Evolutionary conservation across 2,329 filamentous ascomycete species (phyloP), one percentile per base, ranked within the genome.

Genomic region (Podosphaera xanthii): DNA sequence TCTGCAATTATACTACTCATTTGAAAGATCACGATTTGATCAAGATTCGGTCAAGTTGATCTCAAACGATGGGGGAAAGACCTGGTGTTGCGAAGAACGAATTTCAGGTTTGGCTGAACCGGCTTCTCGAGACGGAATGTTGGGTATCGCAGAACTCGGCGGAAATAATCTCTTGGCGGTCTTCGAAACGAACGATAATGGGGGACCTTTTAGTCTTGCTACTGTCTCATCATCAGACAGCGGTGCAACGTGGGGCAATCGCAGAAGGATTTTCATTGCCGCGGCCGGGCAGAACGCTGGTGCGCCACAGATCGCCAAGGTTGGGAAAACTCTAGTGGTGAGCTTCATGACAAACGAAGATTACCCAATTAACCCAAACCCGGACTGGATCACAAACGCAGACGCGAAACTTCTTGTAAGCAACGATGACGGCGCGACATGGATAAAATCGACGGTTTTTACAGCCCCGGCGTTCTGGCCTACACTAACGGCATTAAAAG

Each of bases 311-410:
- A 58, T 62, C 6, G 35, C 53, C 4, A 35, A 50, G 38, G 57
- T 60, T 10, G 61, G 61, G 5, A 44, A 58, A 31, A 60, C 9
- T 4, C 31, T 62, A 35, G 57, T 62, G 3, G 52, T 62, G n/a
- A 59, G 52, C 38, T 62, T 62, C 34, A 60, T 60, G 59, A 62
- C 61, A 14, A 53, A 62, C 34, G 61, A 62, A 57, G 57, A 59
- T 42, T 30, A 56, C 22, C 36, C 53, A 4, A 12, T 53, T 12
- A 35, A 35, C 9, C 40, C 40, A 44, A 56, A 42, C 22, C 35
- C 53, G 35, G 22, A 36, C 22, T 56, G 53, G 53, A 42, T 56
- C n/a, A n/a, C 40, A 12, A 30, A 36, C 2, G 53, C 53, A 38
- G 53, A 56, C 31, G 53, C 53, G 9, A 56, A 56, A 56, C 36